A percentile compares a stretch with the other conserved stretches of the same genome.
Evolutionary conservation across 768 basidiomycete genomes (phyloP).

Genomic region (Trametopsis cervina): DNA sequence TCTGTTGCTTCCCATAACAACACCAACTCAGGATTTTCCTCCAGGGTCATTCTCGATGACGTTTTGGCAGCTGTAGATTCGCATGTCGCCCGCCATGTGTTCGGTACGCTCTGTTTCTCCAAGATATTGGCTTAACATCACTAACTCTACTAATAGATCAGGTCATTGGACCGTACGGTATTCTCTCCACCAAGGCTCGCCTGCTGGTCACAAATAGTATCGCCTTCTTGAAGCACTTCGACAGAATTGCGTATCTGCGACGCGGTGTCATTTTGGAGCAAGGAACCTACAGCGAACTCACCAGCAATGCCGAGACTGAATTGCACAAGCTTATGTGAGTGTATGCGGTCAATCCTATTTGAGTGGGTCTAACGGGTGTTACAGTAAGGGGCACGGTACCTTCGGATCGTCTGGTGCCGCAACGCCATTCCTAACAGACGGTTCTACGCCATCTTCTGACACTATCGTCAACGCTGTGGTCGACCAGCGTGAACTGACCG

Average conservation of each 20-base stretch:
- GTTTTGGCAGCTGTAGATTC: conserved; percentile 81
- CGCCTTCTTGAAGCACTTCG: conserved; percentile 74
- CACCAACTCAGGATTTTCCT: background rate
- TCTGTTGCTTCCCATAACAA: background rate
- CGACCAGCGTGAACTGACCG: conserved; percentile 16
- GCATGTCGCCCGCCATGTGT: conserved; percentile 84
- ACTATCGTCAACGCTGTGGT: conserved; percentile 10
- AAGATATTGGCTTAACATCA: background rate
- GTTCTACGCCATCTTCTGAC: conserved; percentile 11
- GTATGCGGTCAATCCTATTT: background rate
- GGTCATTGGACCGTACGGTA: conserved; percentile 79
- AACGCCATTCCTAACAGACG: conserved; percentile 24
- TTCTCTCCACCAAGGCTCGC: conserved; percentile 78
- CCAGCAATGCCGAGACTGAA: conserved; percentile 55
- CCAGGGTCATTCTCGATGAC: conserved; percentile 77
- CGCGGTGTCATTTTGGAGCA: conserved; percentile 77
- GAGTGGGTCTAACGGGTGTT: background rate
- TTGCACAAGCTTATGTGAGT: conserved; percentile 72
- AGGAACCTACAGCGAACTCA: conserved; percentile 56
- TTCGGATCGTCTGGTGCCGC: conserved; percentile 19
- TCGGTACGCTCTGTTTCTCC: conserved; percentile 40
- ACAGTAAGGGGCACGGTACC: conserved; percentile 24
- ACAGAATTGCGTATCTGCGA: conserved; percentile 68
- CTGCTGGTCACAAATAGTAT: conserved; percentile 85
- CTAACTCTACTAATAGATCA: conserved; percentile 43